A percentile compares a stretch with the other conserved stretches of the same genome.
These are phyloP conservation scores for Helotiales sp. DNA, from an alignment of 2,329 filamentous ascomycete genomes.

Conservation along the genomic window DNA sequence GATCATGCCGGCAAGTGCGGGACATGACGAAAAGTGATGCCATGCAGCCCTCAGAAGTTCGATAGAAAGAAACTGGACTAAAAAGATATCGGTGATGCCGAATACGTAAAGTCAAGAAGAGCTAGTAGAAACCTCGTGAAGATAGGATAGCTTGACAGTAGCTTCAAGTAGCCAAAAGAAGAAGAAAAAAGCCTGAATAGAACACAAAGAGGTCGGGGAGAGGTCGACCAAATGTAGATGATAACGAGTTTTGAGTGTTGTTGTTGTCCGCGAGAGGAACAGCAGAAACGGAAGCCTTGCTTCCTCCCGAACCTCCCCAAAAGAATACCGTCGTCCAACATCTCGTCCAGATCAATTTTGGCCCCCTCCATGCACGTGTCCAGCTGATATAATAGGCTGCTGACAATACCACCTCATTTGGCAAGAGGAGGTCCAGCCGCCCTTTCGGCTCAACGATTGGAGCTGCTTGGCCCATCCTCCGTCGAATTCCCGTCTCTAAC, in stretches of 20 bases:
- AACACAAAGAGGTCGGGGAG: background rate
- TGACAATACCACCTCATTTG: background rate
- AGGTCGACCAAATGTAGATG: background rate
- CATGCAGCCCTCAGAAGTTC: conserved; percentile 6
- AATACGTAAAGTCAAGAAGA: background rate
- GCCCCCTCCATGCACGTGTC: background rate
- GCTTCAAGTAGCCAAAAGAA: background rate
- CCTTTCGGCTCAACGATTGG: conserved; percentile 2
- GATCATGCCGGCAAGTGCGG: conserved; percentile 13
- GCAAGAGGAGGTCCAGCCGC: background rate
- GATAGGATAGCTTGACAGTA: background rate
- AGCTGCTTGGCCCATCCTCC: conserved; percentile 4
- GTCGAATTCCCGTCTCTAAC: background rate
- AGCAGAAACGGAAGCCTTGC: conserved; percentile 1
- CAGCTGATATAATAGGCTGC: conserved; percentile 14
- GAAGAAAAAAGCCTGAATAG: background rate
- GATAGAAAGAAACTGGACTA: conserved; percentile 4
- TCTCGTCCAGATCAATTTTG: background rate
- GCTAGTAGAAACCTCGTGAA: background rate
- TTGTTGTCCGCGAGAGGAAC: conserved; percentile 1
- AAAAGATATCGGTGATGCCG: conserved; percentile 7
- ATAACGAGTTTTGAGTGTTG: background rate
- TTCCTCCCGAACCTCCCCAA: background rate
- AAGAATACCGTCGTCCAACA: background rate
- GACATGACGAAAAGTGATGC: conserved; percentile 5